Evolutionary conservation across 2,329 filamentous ascomycete species (phyloP).

Genomic region (Graphiopsis chlorocephala): DNA sequence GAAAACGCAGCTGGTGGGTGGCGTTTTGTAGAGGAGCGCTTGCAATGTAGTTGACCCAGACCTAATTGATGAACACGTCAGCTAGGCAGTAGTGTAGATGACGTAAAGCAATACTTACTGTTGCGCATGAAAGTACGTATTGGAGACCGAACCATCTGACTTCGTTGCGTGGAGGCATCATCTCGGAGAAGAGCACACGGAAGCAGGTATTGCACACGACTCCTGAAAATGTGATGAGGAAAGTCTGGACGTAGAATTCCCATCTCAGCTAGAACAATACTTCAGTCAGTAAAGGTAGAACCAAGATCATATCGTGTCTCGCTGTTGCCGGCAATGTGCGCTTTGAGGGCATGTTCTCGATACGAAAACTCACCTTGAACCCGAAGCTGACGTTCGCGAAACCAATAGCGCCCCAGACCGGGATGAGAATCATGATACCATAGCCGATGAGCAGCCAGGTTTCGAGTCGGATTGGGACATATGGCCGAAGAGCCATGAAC

Average conservation of each 20-base stretch:
- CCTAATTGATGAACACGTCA: not conserved
- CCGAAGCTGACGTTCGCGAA: not conserved
- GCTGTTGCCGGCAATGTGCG: not conserved
- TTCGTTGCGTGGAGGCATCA: slow-evolving; percentile 17
- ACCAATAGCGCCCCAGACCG: not conserved
- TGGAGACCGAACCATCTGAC: slow-evolving; percentile 18
- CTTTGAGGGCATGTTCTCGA: not conserved
- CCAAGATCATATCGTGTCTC: not conserved
- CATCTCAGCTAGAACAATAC: not conserved
- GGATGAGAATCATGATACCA: not conserved
- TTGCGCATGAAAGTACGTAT: slow-evolving; percentile 17
- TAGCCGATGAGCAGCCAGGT: not conserved
- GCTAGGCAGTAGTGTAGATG: not conserved
- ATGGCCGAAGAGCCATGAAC: slow-evolving; percentile 9
- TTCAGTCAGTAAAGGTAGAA: not conserved
- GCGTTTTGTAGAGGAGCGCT: slow-evolving; percentile 17
- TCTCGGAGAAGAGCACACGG: slow-evolving; percentile 18
- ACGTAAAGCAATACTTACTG: not conserved
- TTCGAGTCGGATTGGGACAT: not conserved
- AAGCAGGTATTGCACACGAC: slow-evolving; percentile 13
- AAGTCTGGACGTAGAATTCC: slow-evolving; percentile 5
- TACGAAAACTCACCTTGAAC: not conserved
- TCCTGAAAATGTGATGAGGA: slow-evolving; percentile 12
- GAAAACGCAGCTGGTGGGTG: slow-evolving; percentile 17
- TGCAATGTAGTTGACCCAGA: slow-evolving; percentile 20